phyloP scores from a whole-genome alignment of 352 stramenopile species.

The Globisporangium apiculatum region DNA sequence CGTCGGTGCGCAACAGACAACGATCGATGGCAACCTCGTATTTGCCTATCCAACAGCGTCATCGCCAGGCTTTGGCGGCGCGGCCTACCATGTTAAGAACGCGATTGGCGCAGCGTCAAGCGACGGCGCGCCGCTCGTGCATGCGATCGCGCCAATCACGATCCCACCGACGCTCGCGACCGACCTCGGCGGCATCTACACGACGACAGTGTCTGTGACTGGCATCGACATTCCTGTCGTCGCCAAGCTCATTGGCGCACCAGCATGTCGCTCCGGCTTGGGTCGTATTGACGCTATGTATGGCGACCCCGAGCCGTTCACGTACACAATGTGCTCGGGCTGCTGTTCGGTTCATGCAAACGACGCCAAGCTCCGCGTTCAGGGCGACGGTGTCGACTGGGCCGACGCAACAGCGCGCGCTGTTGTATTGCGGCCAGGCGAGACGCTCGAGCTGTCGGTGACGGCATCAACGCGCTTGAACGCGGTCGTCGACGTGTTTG shows the following conservation, averaged over 20 bases:
- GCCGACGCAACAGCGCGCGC: slow-evolving; percentile 24
- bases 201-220: slow-evolving; percentile 26
- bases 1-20: slow-evolving; percentile 37
- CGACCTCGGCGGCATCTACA: slow-evolving; percentile 28
- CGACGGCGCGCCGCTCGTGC: slow-evolving; percentile 22
- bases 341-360: slow-evolving; percentile 64
- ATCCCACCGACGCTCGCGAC: slow-evolving; percentile 21
- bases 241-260: slow-evolving; percentile 60
- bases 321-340: slow-evolving; percentile 50
- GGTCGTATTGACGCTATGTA: slow-evolving; percentile 49
- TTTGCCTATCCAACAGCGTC: slow-evolving; percentile 24
- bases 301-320: slow-evolving; percentile 33
- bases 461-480: slow-evolving; percentile 50
- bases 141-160: slow-evolving; percentile 16
- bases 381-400: slow-evolving; percentile 24
- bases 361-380: slow-evolving; percentile 34
- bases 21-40: slow-evolving; percentile 49
- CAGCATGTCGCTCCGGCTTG: slow-evolving; percentile 43
- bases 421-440: slow-evolving; percentile 33
- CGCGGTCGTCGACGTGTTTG: slow-evolving; percentile 50
- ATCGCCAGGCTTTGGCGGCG: background rate
- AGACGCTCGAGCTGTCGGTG: slow-evolving; percentile 41
- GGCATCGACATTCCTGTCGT: slow-evolving; percentile 55
- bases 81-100: slow-evolving; percentile 36
- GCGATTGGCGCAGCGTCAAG: slow-evolving; percentile 28